A percentile compares a stretch with the other conserved stretches of the same genome.
These are phyloP conservation scores for Aquilaria sinensis DNA, from an alignment of 345 rosid species.

Conservation along the genomic window DNA sequence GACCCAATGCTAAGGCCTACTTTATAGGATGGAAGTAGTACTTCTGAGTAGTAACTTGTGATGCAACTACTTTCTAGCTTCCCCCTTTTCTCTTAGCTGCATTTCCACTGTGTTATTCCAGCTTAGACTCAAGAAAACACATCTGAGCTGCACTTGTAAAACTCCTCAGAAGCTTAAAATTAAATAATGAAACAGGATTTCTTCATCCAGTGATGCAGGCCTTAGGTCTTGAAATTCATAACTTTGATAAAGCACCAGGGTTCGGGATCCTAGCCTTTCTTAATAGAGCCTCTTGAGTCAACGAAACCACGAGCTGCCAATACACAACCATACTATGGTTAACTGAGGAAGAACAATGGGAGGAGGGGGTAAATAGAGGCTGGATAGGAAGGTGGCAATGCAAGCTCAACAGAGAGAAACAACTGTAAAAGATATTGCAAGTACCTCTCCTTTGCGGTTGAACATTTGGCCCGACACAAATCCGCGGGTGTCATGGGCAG, in stretches of 20 bases:
- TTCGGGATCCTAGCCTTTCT: slow-evolving; percentile 37
- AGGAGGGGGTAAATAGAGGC: background rate
- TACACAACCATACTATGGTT: background rate
- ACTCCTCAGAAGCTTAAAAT: too few relatives aligned
- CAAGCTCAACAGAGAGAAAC: background rate
- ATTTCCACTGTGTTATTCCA: too few relatives aligned
- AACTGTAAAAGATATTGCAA: background rate
- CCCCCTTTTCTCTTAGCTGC: too few relatives aligned
- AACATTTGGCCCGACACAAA: slow-evolving; percentile 76
- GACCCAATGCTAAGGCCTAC: too few relatives aligned
- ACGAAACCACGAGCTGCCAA: slow-evolving; percentile 66
- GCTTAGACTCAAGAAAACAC: too few relatives aligned
- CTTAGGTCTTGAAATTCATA: slow-evolving; percentile 25
- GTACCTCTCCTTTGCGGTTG: slow-evolving; percentile 79
- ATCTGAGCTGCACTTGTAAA: too few relatives aligned
- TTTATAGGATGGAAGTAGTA: too few relatives aligned
- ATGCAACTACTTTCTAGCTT: too few relatives aligned
- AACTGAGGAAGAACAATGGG: background rate
- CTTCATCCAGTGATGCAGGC: too few relatives aligned
- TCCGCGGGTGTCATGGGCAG: slow-evolving; percentile 59
- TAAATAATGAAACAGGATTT: too few relatives aligned
- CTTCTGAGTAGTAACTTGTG: too few relatives aligned
- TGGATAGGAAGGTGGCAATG: background rate
- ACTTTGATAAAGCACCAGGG: slow-evolving; percentile 46
- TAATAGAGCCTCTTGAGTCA: slow-evolving; percentile 78